Percentiles rank a stretch among this genome's conserved stretches.
Conservation (phyloP, 2,329 filamentous ascomycete genomes). For the Botrytis pseudocinerea region DNA sequence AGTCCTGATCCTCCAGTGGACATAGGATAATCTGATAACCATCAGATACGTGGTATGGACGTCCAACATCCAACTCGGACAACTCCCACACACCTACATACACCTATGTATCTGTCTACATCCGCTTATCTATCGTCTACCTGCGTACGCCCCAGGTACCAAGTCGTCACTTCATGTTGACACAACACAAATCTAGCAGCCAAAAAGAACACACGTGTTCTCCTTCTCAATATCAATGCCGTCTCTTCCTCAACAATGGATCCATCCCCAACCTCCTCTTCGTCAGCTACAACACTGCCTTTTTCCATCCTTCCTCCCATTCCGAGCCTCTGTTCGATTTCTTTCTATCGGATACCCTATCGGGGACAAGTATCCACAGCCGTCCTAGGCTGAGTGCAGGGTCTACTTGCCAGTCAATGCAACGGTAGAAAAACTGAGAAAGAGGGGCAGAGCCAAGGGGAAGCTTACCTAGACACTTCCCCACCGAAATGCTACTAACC, state of each 20-base stretch:
- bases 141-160: too few species aligned
- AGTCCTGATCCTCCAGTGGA: background rate
- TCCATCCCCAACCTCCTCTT: background rate
- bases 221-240: background rate
- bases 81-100: background rate
- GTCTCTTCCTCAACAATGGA: background rate
- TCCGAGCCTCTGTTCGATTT: background rate
- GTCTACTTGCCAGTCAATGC: conserved; percentile 17
- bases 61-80: too few species aligned
- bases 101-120: background rate
- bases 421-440: background rate
- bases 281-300: background rate
- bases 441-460: conserved; percentile 11
- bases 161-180: too few species aligned
- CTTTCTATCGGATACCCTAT: background rate
- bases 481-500: conserved; percentile 6
- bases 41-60: background rate
- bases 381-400: background rate
- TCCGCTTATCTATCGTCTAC: background rate
- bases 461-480: background rate
- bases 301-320: background rate
- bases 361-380: background rate
- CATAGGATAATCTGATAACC: background rate
- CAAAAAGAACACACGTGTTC: background rate
- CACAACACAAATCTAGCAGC: background rate